phyloP scores from a whole-genome alignment of 192 early-diverging fungal species.

The Obelidium mucronatum region DNA sequence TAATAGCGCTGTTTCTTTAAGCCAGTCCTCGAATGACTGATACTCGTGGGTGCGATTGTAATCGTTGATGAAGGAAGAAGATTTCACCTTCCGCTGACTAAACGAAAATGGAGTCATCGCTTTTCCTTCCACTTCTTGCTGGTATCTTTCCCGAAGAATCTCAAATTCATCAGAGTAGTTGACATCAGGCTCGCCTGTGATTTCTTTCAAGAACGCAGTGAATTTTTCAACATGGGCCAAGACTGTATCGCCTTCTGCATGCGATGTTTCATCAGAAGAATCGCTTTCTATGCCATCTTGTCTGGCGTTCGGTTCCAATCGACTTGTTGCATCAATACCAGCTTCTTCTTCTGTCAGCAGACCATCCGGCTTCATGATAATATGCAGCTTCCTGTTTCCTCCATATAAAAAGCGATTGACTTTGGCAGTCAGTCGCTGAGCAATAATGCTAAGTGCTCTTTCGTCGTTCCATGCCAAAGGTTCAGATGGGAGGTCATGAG shows the following conservation, averaged over 20 bases:
- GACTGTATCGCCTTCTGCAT: neutral
- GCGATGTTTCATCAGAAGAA: slow-evolving; percentile 6
- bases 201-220: neutral
- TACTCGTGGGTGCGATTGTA: neutral
- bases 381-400: slow-evolving; percentile 20
- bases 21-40: slow-evolving; percentile 30
- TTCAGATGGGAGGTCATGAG: neutral
- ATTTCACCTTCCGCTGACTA: slow-evolving; percentile 9
- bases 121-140: neutral
- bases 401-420: slow-evolving; percentile 26
- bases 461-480: neutral
- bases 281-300: no score
- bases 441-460: neutral
- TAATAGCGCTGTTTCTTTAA: neutral
- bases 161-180: slow-evolving; percentile 16
- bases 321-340: slow-evolving; percentile 26
- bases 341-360: slow-evolving; percentile 28
- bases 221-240: slow-evolving; percentile 10
- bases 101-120: neutral
- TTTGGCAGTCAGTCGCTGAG: slow-evolving; percentile 7
- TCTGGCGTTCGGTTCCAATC: slow-evolving; percentile 23
- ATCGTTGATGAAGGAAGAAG: slow-evolving; percentile 26
- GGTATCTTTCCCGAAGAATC: neutral
- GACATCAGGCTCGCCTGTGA: neutral
- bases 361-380: slow-evolving; percentile 48